Evolutionary conservation across 352 stramenopile species (phyloP).

Genomic region (Detonula confervacea): DNA sequence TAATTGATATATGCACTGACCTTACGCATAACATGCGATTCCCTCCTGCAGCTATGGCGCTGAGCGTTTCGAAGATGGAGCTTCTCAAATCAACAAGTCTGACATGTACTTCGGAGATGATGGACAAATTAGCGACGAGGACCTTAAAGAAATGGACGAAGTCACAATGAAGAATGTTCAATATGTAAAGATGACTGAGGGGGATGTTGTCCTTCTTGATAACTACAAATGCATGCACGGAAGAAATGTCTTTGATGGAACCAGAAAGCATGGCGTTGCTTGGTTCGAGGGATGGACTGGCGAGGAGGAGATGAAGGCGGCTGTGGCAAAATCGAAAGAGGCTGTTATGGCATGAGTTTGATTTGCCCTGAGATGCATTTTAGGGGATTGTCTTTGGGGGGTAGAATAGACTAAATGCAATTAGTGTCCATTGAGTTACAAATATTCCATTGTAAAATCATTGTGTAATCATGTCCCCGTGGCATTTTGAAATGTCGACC

Average conservation of each 20-base stretch:
- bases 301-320: conserved; percentile 77
- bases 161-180: conserved; percentile 83
- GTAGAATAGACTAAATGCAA: too few relatives aligned
- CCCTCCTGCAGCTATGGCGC: conserved; percentile 70
- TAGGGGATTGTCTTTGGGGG: background rate
- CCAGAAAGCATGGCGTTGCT: conserved; percentile 84
- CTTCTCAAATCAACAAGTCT: conserved; percentile 87
- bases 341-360: conserved; percentile 26
- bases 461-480: too few relatives aligned
- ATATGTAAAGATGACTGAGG: conserved; percentile 84
- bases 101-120: conserved; percentile 87
- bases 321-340: conserved; percentile 20
- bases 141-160: conserved; percentile 84
- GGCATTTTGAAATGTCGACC: too few relatives aligned
- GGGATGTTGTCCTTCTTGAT: conserved; percentile 85
- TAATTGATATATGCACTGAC: conserved; percentile 1
- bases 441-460: too few relatives aligned
- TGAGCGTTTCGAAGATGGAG: conserved; percentile 84
- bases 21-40: background rate
- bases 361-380: background rate
- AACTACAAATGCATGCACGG: conserved; percentile 88
- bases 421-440: too few relatives aligned
- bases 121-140: conserved; percentile 67
- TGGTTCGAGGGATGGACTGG: conserved; percentile 86
- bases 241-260: conserved; percentile 86